Evolutionary conservation across 352 stramenopile species (phyloP).

Genomic region (Pythium monospermum): DNA sequence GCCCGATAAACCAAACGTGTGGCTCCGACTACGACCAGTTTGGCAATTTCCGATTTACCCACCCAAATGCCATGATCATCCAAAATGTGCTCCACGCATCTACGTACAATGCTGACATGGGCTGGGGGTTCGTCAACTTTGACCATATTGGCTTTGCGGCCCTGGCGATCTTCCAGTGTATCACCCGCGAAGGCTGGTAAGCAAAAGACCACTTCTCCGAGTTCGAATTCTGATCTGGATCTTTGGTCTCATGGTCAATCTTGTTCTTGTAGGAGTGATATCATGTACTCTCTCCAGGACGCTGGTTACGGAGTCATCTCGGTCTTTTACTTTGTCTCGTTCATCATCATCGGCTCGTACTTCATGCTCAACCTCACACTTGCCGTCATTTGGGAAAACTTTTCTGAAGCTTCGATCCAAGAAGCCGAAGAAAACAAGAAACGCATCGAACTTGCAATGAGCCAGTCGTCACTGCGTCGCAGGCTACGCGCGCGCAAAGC

Average conservation of each 20-base stretch:
- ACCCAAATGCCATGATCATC: slow-evolving; percentile 31
- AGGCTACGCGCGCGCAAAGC: neutral
- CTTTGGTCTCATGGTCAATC: neutral
- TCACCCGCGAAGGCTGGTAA: slow-evolving; percentile 91
- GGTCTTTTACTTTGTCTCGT: slow-evolving; percentile 82
- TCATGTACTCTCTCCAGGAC: slow-evolving; percentile 68
- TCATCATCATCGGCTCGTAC: slow-evolving; percentile 87
- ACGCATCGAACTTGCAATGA: slow-evolving; percentile 6
- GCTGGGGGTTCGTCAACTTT: slow-evolving; percentile 85
- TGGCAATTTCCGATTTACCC: slow-evolving; percentile 64
- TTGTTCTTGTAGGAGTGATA: slow-evolving; percentile 27
- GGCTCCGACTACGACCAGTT: slow-evolving; percentile 57
- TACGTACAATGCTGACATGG: slow-evolving; percentile 69
- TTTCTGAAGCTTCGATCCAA: slow-evolving; percentile 50
- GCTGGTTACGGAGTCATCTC: slow-evolving; percentile 38
- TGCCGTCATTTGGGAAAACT: slow-evolving; percentile 87
- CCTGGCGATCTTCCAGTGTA: slow-evolving; percentile 86
- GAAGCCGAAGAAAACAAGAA: slow-evolving; percentile 53
- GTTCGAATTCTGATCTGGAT: too few relatives aligned
- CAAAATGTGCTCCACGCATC: slow-evolving; percentile 30
- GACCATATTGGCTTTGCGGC: slow-evolving; percentile 83
- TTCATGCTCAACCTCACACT: slow-evolving; percentile 90
- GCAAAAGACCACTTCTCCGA: slow-evolving; percentile 20
- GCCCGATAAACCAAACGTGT: slow-evolving; percentile 38
- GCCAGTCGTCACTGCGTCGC: neutral